Conservation (phyloP, 345 rosid genomes). For the Tarenaya hassleriana region DNA sequence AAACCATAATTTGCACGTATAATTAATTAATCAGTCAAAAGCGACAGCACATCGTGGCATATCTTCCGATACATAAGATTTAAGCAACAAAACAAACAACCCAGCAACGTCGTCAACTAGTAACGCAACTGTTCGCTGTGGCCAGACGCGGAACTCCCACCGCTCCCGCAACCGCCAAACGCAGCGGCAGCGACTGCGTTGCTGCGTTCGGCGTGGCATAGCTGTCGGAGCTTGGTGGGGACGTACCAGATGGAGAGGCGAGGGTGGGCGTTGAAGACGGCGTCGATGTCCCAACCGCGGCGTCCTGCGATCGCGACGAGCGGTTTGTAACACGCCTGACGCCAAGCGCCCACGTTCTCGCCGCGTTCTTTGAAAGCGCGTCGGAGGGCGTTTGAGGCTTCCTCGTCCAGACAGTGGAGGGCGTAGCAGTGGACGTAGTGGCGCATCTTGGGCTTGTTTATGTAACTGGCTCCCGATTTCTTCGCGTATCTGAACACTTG, state of each 20-base stretch:
- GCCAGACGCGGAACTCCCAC: slow-evolving; percentile 24
- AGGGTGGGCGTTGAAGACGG: slow-evolving; percentile 79
- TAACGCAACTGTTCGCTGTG: slow-evolving; percentile 4
- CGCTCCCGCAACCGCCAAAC: slow-evolving; percentile 37
- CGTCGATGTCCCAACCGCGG: slow-evolving; percentile 95
- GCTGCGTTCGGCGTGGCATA: slow-evolving; percentile 74
- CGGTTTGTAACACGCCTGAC: slow-evolving; percentile 94
- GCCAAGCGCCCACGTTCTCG: slow-evolving; percentile 95
- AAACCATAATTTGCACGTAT: no score
- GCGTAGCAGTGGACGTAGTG: slow-evolving; percentile 99
- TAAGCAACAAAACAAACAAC: slow-evolving; percentile 8
- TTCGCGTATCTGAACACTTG: slow-evolving; percentile 93
- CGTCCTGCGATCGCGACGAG: slow-evolving; percentile 74
- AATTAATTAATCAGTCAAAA: no score
- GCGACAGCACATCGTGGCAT: no score
- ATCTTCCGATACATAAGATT: background rate
- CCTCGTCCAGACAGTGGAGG: slow-evolving; percentile 87
- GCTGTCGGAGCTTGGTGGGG: slow-evolving; percentile 93
- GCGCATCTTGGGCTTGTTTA: slow-evolving; percentile 98
- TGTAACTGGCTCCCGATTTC: slow-evolving; percentile 91
- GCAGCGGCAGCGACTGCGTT: slow-evolving; percentile 43
- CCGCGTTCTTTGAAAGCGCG: slow-evolving; percentile 84
- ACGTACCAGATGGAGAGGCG: slow-evolving; percentile 95
- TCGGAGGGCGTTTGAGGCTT: slow-evolving; percentile 67
- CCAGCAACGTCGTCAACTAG: slow-evolving; percentile 7